Conservation (phyloP, 768 basidiomycete species). For the Hygrophoropsis aurantiaca region DNA sequence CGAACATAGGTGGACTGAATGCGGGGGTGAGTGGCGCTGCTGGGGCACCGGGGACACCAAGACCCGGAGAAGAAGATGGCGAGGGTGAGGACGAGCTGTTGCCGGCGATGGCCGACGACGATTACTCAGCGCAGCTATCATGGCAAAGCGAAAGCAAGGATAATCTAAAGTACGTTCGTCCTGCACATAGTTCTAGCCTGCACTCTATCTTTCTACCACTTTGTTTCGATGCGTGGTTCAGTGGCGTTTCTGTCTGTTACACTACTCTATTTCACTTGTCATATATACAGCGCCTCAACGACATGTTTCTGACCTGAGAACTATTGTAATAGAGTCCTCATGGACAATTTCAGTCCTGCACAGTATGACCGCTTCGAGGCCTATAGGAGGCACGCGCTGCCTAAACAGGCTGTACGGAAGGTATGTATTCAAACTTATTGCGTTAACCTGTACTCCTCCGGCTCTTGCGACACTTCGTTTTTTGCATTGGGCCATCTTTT, state of each 20-base stretch:
- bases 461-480: neutral
- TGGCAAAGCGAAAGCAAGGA: conserved; percentile 89
- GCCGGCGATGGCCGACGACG: conserved; percentile 87
- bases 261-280: neutral
- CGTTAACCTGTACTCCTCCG: too few species aligned
- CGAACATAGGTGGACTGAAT: too few species aligned
- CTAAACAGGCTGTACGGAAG: conserved; percentile 81
- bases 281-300: neutral
- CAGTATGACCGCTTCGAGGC: conserved; percentile 92
- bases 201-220: neutral
- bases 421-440: conserved; percentile 39
- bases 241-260: too few species aligned
- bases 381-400: conserved; percentile 79
- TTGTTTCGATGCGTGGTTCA: neutral
- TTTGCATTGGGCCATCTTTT: neutral
- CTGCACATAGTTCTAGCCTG: too few species aligned
- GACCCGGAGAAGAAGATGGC: conserved; percentile 45
- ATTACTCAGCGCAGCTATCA: conserved; percentile 79
- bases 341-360: conserved; percentile 81
- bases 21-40: too few species aligned
- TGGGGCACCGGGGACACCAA: too few species aligned
- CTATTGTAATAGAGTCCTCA: conserved; percentile 73
- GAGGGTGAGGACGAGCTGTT: conserved; percentile 79
- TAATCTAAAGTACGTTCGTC: conserved; percentile 65
- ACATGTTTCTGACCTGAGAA: conserved; percentile 7